These are phyloP conservation scores for Diplocarpon rosae DNA, from an alignment of 2,329 filamentous ascomycete species.

Conservation along the genomic window DNA sequence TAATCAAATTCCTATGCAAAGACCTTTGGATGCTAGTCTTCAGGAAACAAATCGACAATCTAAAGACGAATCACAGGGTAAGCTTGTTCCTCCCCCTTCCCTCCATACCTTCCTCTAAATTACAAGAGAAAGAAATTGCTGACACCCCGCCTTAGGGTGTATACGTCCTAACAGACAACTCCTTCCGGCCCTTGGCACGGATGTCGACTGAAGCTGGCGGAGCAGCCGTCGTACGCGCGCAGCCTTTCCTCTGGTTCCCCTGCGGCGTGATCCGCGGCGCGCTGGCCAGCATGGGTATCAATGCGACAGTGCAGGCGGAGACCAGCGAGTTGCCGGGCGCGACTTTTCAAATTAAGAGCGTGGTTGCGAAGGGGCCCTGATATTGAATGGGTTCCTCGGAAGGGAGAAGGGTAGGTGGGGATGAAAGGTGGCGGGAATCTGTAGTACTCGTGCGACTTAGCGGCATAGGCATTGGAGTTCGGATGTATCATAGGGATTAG, in stretches of 20 bases:
- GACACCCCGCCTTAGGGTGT: slow-evolving; percentile 49
- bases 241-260: slow-evolving; percentile 89
- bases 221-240: slow-evolving; percentile 62
- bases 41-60: slow-evolving; percentile 93
- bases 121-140: background rate
- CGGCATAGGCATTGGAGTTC: slow-evolving; percentile 19
- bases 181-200: slow-evolving; percentile 76
- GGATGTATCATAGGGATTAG: background rate
- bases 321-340: slow-evolving; percentile 76
- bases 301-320: slow-evolving; percentile 84
- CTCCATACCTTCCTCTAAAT: too few relatives aligned
- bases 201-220: slow-evolving; percentile 78
- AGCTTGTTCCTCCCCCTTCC: slow-evolving; percentile 14
- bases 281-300: slow-evolving; percentile 84
- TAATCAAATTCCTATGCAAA: slow-evolving; percentile 98
- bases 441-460: slow-evolving; percentile 18
- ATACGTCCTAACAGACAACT: slow-evolving; percentile 89
- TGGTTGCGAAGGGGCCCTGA: slow-evolving; percentile 49
- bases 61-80: slow-evolving; percentile 94
- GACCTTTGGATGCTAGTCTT: slow-evolving; percentile 94
- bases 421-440: background rate
- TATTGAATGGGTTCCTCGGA: background rate
- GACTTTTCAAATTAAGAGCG: slow-evolving; percentile 91
- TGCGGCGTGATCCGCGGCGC: slow-evolving; percentile 87
- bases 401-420: background rate